Percentiles rank a stretch among this genome's conserved stretches.
Conservation (phyloP, 2,329 filamentous ascomycete genomes). For the Calonectria henricotiae region DNA sequence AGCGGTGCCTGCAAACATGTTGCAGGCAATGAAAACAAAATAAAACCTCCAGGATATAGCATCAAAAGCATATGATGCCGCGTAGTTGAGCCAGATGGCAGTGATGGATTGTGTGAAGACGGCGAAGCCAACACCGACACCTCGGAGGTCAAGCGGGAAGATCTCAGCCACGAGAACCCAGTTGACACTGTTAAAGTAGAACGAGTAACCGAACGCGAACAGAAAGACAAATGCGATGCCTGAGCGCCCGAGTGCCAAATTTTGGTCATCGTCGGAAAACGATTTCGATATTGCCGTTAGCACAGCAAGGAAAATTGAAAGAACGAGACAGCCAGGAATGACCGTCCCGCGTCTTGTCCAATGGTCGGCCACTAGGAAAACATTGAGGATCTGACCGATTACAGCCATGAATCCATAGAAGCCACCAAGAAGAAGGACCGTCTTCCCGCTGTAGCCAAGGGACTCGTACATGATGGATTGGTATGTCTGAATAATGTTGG, state of each 20-base stretch:
- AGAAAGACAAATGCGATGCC: constrained; percentile 57
- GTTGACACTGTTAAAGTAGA: constrained; percentile 57
- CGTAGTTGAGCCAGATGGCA: constrained; percentile 54
- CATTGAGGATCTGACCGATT: constrained; percentile 55
- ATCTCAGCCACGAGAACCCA: constrained; percentile 55
- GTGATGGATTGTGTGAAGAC: constrained; percentile 54
- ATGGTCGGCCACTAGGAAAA: constrained; percentile 53
- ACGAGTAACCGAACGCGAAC: constrained; percentile 52
- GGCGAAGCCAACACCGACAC: constrained; percentile 49
- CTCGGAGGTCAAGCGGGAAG: constrained; percentile 52
- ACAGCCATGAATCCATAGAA: constrained; percentile 59
- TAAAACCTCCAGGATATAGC: constrained; percentile 55
- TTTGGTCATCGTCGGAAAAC: constrained; percentile 40
- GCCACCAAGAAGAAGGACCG: constrained; percentile 66
- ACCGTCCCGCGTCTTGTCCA: constrained; percentile 49
- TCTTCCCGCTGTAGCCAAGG: constrained; percentile 66
- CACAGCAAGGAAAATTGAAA: constrained; percentile 31
- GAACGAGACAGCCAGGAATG: constrained; percentile 19
- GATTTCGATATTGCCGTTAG: constrained; percentile 32
- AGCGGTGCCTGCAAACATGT: constrained; percentile 52
- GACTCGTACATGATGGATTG: constrained; percentile 59
- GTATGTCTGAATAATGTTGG: constrained; percentile 56
- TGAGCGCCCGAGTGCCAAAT: constrained; percentile 45
- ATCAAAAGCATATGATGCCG: constrained; percentile 53
- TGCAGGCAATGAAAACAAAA: constrained; percentile 56